Percentiles rank a stretch among this genome's conserved stretches.
These are phyloP conservation scores for Erigeron philadelphicus DNA, from an alignment of 140 eudicot genomes.

Conservation along the genomic window DNA sequence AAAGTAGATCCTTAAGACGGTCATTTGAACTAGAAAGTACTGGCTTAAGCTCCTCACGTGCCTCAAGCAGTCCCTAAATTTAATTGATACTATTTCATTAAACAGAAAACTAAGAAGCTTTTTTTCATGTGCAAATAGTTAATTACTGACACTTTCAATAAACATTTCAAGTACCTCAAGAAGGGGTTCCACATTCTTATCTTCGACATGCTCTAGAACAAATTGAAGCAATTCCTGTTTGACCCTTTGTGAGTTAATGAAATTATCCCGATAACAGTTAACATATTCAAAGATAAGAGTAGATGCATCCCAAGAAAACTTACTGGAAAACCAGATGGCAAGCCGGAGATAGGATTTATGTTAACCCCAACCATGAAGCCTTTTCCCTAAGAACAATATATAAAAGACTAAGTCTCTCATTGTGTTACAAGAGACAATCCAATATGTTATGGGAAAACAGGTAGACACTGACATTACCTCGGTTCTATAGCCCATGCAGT, in stretches of 20 bases:
- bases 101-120: not conserved
- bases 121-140: not conserved
- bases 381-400: conserved; percentile 58
- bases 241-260: conserved; percentile 22
- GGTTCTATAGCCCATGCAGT: conserved; percentile 81
- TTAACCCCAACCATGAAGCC: conserved; percentile 98
- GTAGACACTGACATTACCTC: conserved; percentile 51
- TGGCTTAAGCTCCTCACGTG: conserved; percentile 83
- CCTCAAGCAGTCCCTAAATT: conserved; percentile 81
- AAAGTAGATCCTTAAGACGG: conserved; percentile 86
- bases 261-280: conserved; percentile 2
- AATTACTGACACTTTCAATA: conserved; percentile 2
- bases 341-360: conserved; percentile 78
- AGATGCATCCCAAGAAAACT: conserved; percentile 15
- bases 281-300: conserved; percentile 14
- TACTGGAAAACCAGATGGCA: conserved; percentile 93
- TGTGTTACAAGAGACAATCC: not conserved
- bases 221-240: conserved; percentile 78
- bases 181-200: conserved; percentile 77
- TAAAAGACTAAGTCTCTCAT: conserved; percentile 3
- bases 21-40: conserved; percentile 58
- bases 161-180: conserved; percentile 59
- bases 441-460: not conserved
- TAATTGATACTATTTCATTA: not conserved
- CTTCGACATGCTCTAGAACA: conserved; percentile 78